Percentiles rank a stretch among this genome's conserved stretches.
Evolutionary conservation across 2,329 filamentous ascomycete species (phyloP).

Genomic region (Microascus cirrosus): DNA sequence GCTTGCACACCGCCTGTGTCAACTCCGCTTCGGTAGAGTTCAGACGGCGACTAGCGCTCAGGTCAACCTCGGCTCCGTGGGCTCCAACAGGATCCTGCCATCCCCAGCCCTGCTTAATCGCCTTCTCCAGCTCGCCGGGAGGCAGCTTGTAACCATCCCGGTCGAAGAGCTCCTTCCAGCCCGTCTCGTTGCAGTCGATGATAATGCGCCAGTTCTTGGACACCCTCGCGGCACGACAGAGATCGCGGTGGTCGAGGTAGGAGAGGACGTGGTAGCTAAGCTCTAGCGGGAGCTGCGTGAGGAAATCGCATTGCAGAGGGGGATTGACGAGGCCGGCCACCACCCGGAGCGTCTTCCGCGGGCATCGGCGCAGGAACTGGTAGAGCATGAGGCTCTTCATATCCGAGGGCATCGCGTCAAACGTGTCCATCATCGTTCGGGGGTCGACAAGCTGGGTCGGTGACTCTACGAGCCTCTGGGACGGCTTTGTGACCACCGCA

Average conservation of each 20-base stretch:
- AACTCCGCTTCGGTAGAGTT: constrained; percentile 43
- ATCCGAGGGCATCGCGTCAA: constrained; percentile 81
- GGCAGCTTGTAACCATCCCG: constrained; percentile 70
- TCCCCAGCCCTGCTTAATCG: constrained; percentile 88
- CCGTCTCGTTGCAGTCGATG: constrained; percentile 84
- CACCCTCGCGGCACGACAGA: constrained; percentile 84
- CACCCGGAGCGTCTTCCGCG: constrained; percentile 78
- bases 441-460: constrained; percentile 53
- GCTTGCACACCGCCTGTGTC: constrained; percentile 23
- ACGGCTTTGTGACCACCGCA: constrained; percentile 11
- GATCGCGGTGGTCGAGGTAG: constrained; percentile 73
- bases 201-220: constrained; percentile 90
- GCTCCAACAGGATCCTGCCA: constrained; percentile 81
- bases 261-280: constrained; percentile 79
- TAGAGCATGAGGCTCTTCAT: constrained; percentile 97
- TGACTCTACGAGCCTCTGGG: constrained; percentile 12
- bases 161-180: constrained; percentile 90
- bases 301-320: constrained; percentile 86
- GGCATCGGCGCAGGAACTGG: constrained; percentile 79
- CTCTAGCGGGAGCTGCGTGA: constrained; percentile 73
- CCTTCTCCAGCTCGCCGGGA: constrained; percentile 71
- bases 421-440: constrained; percentile 76
- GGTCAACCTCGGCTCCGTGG: constrained; percentile 69
- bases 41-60: constrained; percentile 48
- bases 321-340: constrained; percentile 89